These are phyloP conservation scores for Talaromyces adpressus DNA, from an alignment of 495 filamentous ascomycete species.

Conservation along the genomic window DNA sequence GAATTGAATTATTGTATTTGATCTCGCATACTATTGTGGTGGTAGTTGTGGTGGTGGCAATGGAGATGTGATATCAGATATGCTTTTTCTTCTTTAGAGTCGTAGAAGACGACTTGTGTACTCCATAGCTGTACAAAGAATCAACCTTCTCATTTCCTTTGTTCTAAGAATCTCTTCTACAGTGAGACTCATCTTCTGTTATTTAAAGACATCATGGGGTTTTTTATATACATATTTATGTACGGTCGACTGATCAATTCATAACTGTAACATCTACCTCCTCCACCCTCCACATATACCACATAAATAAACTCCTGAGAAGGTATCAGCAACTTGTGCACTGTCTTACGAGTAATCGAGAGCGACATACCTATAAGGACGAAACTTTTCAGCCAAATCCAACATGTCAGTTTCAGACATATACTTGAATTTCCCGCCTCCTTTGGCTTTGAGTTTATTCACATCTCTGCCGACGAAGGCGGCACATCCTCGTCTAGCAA, in stretches of 20 bases:
- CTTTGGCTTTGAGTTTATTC: conserved; percentile 71
- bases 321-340: conserved; percentile 8
- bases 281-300: conserved; percentile 89
- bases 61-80: background rate
- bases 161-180: conserved; percentile 9
- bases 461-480: conserved; percentile 80
- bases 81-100: background rate
- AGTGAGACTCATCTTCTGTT: background rate
- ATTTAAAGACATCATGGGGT: background rate
- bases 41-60: background rate
- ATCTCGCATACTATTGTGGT: background rate
- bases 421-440: conserved; percentile 91
- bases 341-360: conserved; percentile 13
- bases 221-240: background rate
- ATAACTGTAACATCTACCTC: conserved; percentile 66
- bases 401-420: conserved; percentile 92
- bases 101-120: conserved; percentile 21
- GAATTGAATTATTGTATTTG: conserved; percentile 1
- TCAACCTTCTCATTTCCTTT: conserved; percentile 27
- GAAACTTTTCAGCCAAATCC: conserved; percentile 70
- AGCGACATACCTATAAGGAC: conserved; percentile 67
- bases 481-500: conserved; percentile 70
- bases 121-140: conserved; percentile 47
- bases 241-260: conserved; percentile 20
- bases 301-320: conserved; percentile 65